Evolutionary conservation across 345 rosid species (phyloP), one percentile per base, ranked within the genome.

Genomic region (Turnera subulata): DNA sequence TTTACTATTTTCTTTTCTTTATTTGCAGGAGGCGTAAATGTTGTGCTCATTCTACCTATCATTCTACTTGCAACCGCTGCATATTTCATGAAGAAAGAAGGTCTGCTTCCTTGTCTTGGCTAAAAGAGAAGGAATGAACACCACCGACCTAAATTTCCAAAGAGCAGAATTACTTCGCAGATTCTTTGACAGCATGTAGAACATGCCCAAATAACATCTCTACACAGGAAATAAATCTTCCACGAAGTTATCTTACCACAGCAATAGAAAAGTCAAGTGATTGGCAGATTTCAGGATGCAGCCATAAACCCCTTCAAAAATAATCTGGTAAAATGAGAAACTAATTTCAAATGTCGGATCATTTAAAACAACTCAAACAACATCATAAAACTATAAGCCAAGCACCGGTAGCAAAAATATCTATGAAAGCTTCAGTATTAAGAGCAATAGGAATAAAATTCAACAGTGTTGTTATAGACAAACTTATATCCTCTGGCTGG

Each of bases 301-400:
- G 66, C 96, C 97, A 67, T 93, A 90, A 43, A 93, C 84, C 66
- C 99, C 99, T 77, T 93, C 99, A n/a, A n/a, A n/a, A n/a, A n/a
- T n/a, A n/a, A n/a, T n/a, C n/a, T n/a, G n/a, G n/a, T n/a, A n/a
- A n/a, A n/a, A n/a, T n/a, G n/a, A n/a, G n/a, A n/a, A n/a, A n/a
- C n/a, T n/a, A n/a, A n/a, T n/a, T n/a, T n/a, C n/a, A n/a, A n/a
- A n/a, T n/a, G n/a, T n/a, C n/a, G n/a, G n/a, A n/a, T n/a, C n/a
- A n/a, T n/a, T n/a, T 29, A 21, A 50, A 29, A 33, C 15, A 58
- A 44, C 54, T 23, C 24, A 46, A 59, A 13, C 40, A 37, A 37
- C 13, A 37, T 37, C 11, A 1, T 37, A 51, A 33, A 42, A 10
- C 23, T 59, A 32, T 37, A 39, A 3, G n/a, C n/a, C n/a, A n/a